Conservation (phyloP, 139 green algal genomes). For the Chlorella vulgaris region DNA sequence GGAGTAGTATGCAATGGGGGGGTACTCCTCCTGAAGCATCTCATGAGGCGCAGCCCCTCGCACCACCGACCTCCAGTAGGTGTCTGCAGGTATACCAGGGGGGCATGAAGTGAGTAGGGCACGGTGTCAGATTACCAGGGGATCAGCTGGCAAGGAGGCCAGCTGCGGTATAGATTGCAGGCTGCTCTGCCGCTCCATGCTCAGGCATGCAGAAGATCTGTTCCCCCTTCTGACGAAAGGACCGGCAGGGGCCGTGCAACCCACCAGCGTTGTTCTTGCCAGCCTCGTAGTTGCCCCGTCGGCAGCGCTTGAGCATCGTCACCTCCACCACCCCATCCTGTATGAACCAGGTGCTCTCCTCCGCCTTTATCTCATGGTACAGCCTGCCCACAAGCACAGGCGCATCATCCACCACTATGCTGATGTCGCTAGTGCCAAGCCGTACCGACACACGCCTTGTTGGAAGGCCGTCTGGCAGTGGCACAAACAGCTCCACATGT, state of each 20-base stretch:
- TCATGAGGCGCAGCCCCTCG: conserved; percentile 19
- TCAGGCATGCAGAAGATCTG: too few species aligned
- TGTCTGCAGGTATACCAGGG: conserved; percentile 48
- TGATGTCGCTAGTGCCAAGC: conserved; percentile 45
- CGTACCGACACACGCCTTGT: conserved; percentile 40
- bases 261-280: conserved; percentile 66
- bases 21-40: conserved; percentile 34
- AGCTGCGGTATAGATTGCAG: not conserved
- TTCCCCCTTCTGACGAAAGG: too few species aligned
- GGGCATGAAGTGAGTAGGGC: not conserved
- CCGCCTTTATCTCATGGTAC: conserved; percentile 65
- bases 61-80: conserved; percentile 70
- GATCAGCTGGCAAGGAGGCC: not conserved
- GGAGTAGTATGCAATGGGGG: conserved; percentile 43
- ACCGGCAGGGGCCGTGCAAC: too few species aligned
- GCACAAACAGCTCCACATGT: conserved; percentile 77
- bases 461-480: conserved; percentile 50
- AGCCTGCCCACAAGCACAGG: conserved; percentile 63
- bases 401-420: conserved; percentile 47
- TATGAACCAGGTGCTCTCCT: conserved; percentile 81
- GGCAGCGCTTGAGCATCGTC: conserved; percentile 78
- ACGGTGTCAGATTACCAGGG: not conserved
- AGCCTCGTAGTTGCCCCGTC: conserved; percentile 75
- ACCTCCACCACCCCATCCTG: conserved; percentile 79
- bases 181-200: too few species aligned